A percentile compares a stretch with the other conserved stretches of the same genome.
phyloP scores from a whole-genome alignment of 495 filamentous ascomycete species.

The Rostrohypoxylon terebratum region DNA sequence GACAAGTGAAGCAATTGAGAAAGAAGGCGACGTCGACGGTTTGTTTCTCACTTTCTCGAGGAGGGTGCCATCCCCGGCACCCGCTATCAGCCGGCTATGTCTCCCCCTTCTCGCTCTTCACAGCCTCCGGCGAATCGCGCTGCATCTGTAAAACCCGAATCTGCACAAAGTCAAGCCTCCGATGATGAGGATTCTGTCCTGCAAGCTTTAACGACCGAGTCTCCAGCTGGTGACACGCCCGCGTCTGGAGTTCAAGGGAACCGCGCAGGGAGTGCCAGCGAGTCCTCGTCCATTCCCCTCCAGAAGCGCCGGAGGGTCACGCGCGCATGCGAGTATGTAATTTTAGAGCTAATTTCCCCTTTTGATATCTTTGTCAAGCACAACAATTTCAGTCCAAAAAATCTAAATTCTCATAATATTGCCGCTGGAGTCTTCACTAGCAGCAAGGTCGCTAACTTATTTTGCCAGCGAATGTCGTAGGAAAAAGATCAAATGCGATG shows the following conservation, averaged over 20 bases:
- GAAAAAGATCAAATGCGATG: slow-evolving; percentile 99
- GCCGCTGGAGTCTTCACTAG: background rate
- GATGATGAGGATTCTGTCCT: slow-evolving; percentile 39
- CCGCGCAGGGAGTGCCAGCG: slow-evolving; percentile 45
- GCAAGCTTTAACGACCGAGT: slow-evolving; percentile 35
- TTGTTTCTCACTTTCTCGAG: slow-evolving; percentile 25
- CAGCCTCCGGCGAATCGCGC: slow-evolving; percentile 45
- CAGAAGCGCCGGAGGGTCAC: slow-evolving; percentile 93
- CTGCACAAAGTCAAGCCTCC: slow-evolving; percentile 29
- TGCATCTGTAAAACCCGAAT: slow-evolving; percentile 40
- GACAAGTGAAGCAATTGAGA: slow-evolving; percentile 36
- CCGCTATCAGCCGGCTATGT: slow-evolving; percentile 42
- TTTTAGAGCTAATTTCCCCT: slow-evolving; percentile 10
- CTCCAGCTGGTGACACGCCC: slow-evolving; percentile 36
- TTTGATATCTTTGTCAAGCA: background rate
- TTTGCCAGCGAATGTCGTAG: slow-evolving; percentile 77
- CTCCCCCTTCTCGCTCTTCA: slow-evolving; percentile 49
- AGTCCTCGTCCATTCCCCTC: slow-evolving; percentile 64
- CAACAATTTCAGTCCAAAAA: background rate
- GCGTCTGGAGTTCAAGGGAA: slow-evolving; percentile 33
- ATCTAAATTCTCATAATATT: background rate
- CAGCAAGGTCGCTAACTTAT: slow-evolving; percentile 19
- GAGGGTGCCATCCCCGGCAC: slow-evolving; percentile 32
- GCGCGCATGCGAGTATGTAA: slow-evolving; percentile 78
- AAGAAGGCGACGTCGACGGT: slow-evolving; percentile 34